Base-by-base conservation (phyloP, 1,139 yeast genomes). In the Pneumocystis canis region DNA sequence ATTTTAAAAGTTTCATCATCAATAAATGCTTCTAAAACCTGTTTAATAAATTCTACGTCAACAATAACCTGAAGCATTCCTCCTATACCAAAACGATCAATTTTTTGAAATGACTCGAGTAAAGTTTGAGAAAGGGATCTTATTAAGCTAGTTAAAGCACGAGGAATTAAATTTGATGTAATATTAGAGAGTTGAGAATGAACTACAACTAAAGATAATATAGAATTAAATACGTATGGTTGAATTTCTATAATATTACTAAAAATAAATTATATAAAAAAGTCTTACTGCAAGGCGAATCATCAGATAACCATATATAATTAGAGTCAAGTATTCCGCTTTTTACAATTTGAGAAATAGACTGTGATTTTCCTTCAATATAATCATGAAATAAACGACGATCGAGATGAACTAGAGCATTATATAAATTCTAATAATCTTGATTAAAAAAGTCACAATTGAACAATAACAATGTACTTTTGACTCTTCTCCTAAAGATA, bases 131-230 rank as follows among this genome's bases (percentile, higher is more conserved):
- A 73, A 5, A 80, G 70, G 65, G 80, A 80, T 37, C 76, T 76
- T 66, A 79, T 78, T 18, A 83, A 74, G 60, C 78, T 80, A 31
- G 74, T 72, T 28, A 82, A 71, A 2, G 82, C 78, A 16, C 75
- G 73, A 37, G 73, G 70, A 7, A 81, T 76, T 59, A 82, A 70
- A 41, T 74, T 76, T 1, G 79, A 77, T 0, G 84, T 80, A 18
- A 80, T 77, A 57, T 77, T 77, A 40, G 75, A 70, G 39, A 82
- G 81, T 62, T 77, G 78, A 33, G 84, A 76, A 68, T 82, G 84
- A 0, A 82, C 79, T 20, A 78, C 73, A 5, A 84, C 82, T 32
- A 85, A 70, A 53, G 79, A 71, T 70, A 82, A 76, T 58, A 84
- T 71, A 1, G 79, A 74, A 63, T 82, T 81, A 64, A 82, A 78